Percentiles rank a stretch among this genome's conserved stretches.
These are phyloP conservation scores for Laetiporus sulphureus DNA, from an alignment of 1,284 basidiomycete genomes.

Conservation along the genomic window DNA sequence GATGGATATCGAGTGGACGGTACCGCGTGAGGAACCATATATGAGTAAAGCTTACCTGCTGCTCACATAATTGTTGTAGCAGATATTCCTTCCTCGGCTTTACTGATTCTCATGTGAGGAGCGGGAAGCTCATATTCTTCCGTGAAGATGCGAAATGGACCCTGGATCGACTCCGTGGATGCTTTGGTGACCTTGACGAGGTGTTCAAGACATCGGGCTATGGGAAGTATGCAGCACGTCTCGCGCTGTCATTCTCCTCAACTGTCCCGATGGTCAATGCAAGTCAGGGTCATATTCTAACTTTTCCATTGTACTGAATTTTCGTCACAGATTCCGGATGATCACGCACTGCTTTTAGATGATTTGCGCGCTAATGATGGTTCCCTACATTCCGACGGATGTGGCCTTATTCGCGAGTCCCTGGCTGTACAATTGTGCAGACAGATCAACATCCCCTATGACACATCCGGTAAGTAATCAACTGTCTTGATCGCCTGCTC, in stretches of 20 bases:
- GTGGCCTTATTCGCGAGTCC: constrained; percentile 17
- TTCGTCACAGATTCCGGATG: constrained; percentile 9
- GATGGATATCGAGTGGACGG: no score
- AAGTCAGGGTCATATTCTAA: not conserved
- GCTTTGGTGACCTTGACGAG: constrained; percentile 13
- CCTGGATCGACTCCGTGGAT: constrained; percentile 11
- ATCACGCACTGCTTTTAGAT: constrained; percentile 9
- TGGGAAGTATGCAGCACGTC: constrained; percentile 18
- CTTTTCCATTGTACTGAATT: not conserved
- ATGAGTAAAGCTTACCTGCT: no score
- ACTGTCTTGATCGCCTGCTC: not conserved
- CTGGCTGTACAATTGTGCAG: constrained; percentile 14
- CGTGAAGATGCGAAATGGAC: constrained; percentile 16
- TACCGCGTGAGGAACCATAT: no score
- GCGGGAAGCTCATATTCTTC: constrained; percentile 17
- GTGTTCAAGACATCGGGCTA: constrained; percentile 16
- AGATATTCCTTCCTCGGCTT: constrained; percentile 19
- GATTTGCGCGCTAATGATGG: constrained; percentile 14
- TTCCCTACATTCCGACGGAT: constrained; percentile 18
- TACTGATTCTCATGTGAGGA: constrained; percentile 17
- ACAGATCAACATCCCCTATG: constrained; percentile 8
- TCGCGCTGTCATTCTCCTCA: constrained; percentile 20
- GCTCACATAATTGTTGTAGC: no score
- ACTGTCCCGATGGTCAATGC: constrained; percentile 16
- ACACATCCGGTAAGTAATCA: constrained; percentile 12